These are phyloP conservation scores for Luvunga scandens DNA, from an alignment of 345 rosid genomes.

Conservation along the genomic window DNA sequence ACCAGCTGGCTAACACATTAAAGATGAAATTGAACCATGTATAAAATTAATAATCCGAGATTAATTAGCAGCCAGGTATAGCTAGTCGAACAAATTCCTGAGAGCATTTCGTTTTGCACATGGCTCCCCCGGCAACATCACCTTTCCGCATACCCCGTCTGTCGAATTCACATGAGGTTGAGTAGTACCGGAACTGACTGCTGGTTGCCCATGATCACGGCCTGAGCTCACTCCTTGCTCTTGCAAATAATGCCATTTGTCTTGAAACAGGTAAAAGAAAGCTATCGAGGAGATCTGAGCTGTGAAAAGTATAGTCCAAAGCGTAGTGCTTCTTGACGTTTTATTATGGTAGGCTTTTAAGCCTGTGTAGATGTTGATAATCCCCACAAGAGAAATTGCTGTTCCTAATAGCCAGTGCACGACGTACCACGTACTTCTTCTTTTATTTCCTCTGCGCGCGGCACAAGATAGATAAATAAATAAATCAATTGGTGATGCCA, in stretches of 20 bases:
- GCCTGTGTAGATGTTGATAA: slow-evolving; percentile 81
- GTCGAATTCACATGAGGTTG: slow-evolving; percentile 16
- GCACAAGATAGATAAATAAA: too few species aligned
- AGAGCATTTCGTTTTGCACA: slow-evolving; percentile 75
- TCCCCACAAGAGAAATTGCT: slow-evolving; percentile 49
- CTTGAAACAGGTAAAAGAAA: slow-evolving; percentile 74
- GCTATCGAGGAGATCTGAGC: slow-evolving; percentile 56
- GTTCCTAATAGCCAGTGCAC: slow-evolving; percentile 87
- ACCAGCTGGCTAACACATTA: not conserved
- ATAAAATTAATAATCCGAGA: not conserved
- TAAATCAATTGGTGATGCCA: too few species aligned
- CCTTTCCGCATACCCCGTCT: slow-evolving; percentile 36
- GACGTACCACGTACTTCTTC: slow-evolving; percentile 69
- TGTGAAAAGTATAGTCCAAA: slow-evolving; percentile 80
- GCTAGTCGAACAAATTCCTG: slow-evolving; percentile 57
- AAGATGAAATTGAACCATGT: not conserved
- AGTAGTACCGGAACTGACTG: slow-evolving; percentile 15
- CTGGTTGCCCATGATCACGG: slow-evolving; percentile 15
- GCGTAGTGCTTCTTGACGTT: slow-evolving; percentile 41
- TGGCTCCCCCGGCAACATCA: slow-evolving; percentile 48
- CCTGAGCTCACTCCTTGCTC: slow-evolving; percentile 45
- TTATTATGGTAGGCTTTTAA: slow-evolving; percentile 60
- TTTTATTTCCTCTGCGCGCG: slow-evolving; percentile 58
- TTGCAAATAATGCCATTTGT: slow-evolving; percentile 76
- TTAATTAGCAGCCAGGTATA: slow-evolving; percentile 8